Base-by-base conservation (phyloP, 208 protist species). In the Leishmania gerbilli region DNA sequence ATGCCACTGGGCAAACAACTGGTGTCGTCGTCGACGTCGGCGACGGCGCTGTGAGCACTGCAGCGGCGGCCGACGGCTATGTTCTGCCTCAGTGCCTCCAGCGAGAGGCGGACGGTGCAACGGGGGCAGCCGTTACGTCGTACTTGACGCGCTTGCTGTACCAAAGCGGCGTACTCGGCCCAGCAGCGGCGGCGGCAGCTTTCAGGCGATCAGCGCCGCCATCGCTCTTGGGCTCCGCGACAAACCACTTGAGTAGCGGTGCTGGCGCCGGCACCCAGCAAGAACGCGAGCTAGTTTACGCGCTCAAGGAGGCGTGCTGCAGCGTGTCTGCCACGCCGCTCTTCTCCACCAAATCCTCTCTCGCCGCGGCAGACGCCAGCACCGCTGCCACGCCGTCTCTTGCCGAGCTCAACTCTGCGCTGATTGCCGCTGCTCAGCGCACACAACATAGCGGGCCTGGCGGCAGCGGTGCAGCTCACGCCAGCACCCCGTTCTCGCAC, bases 1-100 rank as follows among this genome's bases (percentile, higher is more conserved):
- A 93, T 77, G 84, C 87, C 6, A 93, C 90, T 1, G 91, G 91
- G 1, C 60, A 87, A n/a, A 91, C 84, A n/a, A 94, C 87, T 6
- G 91, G 91, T 13, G 65, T 92, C 21, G 91, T 91, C 8, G 42
- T 95, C 49, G 91, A 94, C 71, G 84, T 95, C 0, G 91, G 91
- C 13, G 90, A 95, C 71, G 85, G 84, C 24, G 85, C 86, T 24
- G 79, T 88, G 13, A 91, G 88, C 75, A 93, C 91, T 13, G 88
- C 87, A 3, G 85, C 87, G 0, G 88, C 90, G 11, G 84, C 93
- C 68, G 79, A 92, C 65, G 91, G 91, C 49, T 89, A 79, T 69
- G 85, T 86, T 2, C 34, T 96, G 34, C 77, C 87, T 13, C 79
- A 71, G 37, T 88, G 87, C 37, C 88, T 94, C 79, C 88, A 88